phyloP scores from a whole-genome alignment of 768 basidiomycete species.

The Flagelloscypha sp. region DNA sequence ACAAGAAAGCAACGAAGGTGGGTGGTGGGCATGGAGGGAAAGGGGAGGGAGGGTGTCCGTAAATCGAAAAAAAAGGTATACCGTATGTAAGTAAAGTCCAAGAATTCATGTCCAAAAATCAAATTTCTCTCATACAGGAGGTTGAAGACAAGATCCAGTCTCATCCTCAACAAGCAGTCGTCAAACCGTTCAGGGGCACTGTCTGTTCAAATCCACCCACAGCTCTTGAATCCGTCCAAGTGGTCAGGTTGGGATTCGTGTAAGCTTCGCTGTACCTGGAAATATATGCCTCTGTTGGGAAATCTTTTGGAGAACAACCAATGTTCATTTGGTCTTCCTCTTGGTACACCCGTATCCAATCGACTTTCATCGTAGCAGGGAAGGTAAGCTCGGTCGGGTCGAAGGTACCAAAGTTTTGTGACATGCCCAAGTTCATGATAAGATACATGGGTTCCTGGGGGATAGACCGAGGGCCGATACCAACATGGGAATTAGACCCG shows the following conservation, averaged over 20 bases:
- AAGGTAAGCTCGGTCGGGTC: conserved; percentile 46
- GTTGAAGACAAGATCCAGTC: no score
- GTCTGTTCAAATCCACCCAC: no score
- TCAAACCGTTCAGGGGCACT: no score
- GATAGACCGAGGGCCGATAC: conserved; percentile 34
- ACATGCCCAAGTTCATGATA: conserved; percentile 52
- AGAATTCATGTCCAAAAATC: no score
- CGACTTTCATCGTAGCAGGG: conserved; percentile 39
- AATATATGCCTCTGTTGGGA: conserved; percentile 71
- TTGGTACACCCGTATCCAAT: conserved; percentile 70
- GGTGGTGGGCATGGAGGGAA: no score
- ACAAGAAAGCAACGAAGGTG: no score
- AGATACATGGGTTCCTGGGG: conserved; percentile 51
- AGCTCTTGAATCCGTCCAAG: no score
- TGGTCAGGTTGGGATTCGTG: conserved; percentile 42
- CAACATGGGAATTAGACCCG: conserved; percentile 27
- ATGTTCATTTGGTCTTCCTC: conserved; percentile 50
- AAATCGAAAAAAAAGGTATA: no score
- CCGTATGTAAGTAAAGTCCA: no score
- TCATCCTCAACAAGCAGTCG: no score
- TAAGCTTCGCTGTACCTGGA: conserved; percentile 46
- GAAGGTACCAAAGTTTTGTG: conserved; percentile 48
- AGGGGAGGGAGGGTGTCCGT: no score
- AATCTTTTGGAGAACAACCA: conserved; percentile 60
- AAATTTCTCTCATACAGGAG: no score